Percentiles rank a stretch among this genome's conserved stretches.
phyloP scores from a whole-genome alignment of 2,329 filamentous ascomycete species.

The Fusarium citri region DNA sequence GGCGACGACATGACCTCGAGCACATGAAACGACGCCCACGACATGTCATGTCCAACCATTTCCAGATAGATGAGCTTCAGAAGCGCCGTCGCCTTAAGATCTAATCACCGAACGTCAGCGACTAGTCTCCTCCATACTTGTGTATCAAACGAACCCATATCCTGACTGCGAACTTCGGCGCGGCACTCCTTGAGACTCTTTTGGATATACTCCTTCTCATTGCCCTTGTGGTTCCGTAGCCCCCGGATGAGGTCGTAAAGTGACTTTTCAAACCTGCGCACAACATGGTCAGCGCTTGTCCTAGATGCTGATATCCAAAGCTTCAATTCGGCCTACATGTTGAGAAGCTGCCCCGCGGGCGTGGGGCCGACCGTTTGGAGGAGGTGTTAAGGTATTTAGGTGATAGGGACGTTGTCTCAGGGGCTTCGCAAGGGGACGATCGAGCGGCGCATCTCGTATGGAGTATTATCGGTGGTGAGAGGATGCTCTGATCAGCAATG shows the following conservation, averaged over 20 bases:
- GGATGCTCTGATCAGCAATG: constrained; percentile 6
- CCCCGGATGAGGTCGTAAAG: constrained; percentile 98
- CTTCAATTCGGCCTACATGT: constrained; percentile 41
- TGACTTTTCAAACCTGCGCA: constrained; percentile 94
- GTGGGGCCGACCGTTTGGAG: constrained; percentile 42
- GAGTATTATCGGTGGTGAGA: constrained; percentile 11
- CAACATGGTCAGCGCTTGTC: constrained; percentile 35
- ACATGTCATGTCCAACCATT: constrained; percentile 99
- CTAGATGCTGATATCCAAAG: constrained; percentile 5
- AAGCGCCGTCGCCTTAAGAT: constrained; percentile 95
- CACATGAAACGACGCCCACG: constrained; percentile 98
- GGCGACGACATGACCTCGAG: constrained; percentile 98
- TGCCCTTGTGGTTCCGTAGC: constrained; percentile 93
- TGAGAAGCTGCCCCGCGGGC: constrained; percentile 47
- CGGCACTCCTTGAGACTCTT: constrained; percentile 95
- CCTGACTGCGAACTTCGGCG: constrained; percentile 88
- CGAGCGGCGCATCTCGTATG: constrained; percentile 42
- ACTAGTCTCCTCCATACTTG: background rate
- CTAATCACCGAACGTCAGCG: constrained; percentile 57
- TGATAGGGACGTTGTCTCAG: constrained; percentile 32
- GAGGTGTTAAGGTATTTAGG: constrained; percentile 29
- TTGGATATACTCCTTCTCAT: constrained; percentile 94
- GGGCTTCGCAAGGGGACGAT: constrained; percentile 27
- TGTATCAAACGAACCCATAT: constrained; percentile 76
- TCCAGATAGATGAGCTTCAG: constrained; percentile 97